These are phyloP conservation scores for Cyclotella cryptica DNA, from an alignment of 108 stramenopile genomes.

Conservation along the genomic window DNA sequence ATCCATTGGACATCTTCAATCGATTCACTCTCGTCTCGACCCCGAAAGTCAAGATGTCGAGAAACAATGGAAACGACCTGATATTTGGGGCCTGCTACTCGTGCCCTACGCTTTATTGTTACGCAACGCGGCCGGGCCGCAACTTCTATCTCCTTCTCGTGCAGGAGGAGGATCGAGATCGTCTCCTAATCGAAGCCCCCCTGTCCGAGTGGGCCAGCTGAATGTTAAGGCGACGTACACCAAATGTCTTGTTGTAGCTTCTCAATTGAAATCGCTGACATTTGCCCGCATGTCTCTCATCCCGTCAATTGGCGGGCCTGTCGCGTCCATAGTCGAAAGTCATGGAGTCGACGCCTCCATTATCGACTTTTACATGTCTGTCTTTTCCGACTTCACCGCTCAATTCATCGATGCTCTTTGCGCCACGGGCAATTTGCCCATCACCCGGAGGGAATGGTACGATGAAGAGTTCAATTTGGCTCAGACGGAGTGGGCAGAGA, in stretches of 20 bases:
- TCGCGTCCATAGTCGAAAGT: conserved; percentile 13
- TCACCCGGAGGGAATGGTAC: conserved; percentile 73
- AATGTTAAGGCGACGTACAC: conserved; percentile 58
- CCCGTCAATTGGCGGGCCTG: conserved; percentile 56
- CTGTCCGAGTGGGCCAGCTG: conserved; percentile 12
- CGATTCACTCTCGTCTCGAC: conserved; percentile 62
- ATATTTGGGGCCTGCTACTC: conserved; percentile 76
- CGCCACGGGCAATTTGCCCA: conserved; percentile 62
- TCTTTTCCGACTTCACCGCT: conserved; percentile 71
- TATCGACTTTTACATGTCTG: conserved; percentile 71
- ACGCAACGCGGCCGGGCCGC: conserved; percentile 41
- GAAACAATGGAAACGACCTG: conserved; percentile 65
- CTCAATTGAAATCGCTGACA: conserved; percentile 71
- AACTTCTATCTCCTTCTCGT: conserved; percentile 55
- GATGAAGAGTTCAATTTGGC: conserved; percentile 70
- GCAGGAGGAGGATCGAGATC: conserved; percentile 27
- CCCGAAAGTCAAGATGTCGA: conserved; percentile 44
- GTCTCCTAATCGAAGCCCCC: conserved; percentile 17
- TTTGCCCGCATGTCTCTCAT: conserved; percentile 73
- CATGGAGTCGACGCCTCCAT: conserved; percentile 39
- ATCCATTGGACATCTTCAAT: conserved; percentile 27
- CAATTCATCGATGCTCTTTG: conserved; percentile 69
- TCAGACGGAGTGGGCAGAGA: conserved; percentile 56
- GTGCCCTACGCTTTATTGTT: conserved; percentile 72
- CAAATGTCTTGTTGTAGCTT: conserved; percentile 61